Evolutionary conservation across 768 basidiomycete species (phyloP), one percentile per base, ranked within the genome.

Genomic region (Pisolithus sp.): DNA sequence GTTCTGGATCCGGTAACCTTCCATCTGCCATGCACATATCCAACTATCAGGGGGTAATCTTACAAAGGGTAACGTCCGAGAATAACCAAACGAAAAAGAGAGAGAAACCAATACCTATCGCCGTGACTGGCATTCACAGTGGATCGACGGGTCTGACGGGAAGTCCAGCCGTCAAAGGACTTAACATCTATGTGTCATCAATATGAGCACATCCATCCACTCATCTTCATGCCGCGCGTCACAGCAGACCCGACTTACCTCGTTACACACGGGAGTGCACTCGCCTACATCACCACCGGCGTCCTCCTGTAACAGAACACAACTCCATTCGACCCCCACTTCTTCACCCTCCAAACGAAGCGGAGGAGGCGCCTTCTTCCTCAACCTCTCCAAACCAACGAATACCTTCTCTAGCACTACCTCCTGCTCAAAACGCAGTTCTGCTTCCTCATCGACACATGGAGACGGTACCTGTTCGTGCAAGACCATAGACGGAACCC

Each of bases 331-430:
- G 10, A 34, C 13, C 9, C 9, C 13, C 12, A 3, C 43, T 26
- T 20, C 12, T 4, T 45, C 15, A 7, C 20, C 17, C 3, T 18
- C 13, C 8, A 54, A 24, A n/a, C 23, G 10, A 7, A 41, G 36
- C 3, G 44, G 28, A 20, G 43, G 40, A 5, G 51, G 48, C 17
- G 41, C 49, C 41, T 55, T 57, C 7, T 44, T 50, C 26, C 21
- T 47, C 42, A 53, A 23, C 46, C 53, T 53, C 10, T 50, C 46
- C 8, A 50, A 40, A 7, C 56, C 55, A 3, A 45, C 13, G 1
- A 53, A 39, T n/a, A 43, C 4, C 46, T 47, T 59, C 52, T 56
- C 53, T 9, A 31, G 5, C 13, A 3, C 31, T 12, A 13, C 31
- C 31, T 15, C 31, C 13, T 34, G 31, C 31, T 15, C 31, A 15